A percentile compares a stretch with the other conserved stretches of the same genome.
Conservation (phyloP, 1,284 basidiomycete species). For the Clitocybe nebularis region DNA sequence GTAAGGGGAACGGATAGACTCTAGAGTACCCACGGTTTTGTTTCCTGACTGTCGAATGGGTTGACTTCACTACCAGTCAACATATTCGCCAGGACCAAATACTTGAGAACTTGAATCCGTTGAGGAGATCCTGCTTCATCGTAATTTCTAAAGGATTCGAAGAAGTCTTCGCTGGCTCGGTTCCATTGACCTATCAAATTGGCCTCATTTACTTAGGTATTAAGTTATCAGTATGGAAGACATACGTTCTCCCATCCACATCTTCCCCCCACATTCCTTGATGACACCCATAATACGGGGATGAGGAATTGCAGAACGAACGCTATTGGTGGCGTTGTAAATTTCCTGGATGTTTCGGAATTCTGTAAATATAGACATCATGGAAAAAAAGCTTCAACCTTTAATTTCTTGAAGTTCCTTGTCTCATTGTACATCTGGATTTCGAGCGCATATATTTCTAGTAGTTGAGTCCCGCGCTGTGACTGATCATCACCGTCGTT, state of each 20-base stretch:
- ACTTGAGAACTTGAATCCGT: slow-evolving; percentile 97
- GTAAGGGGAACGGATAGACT: too few species aligned
- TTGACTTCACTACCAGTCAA: slow-evolving; percentile 98
- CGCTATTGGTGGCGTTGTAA: slow-evolving; percentile 90
- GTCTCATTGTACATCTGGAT: slow-evolving; percentile 99
- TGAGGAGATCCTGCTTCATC: slow-evolving; percentile 97
- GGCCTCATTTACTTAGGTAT: not conserved
- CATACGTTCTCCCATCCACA: slow-evolving; percentile 99
- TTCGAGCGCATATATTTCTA: slow-evolving; percentile 98
- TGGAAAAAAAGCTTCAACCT: slow-evolving; percentile 43
- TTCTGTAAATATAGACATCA: slow-evolving; percentile 3
- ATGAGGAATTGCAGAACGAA: slow-evolving; percentile 96
- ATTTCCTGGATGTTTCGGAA: slow-evolving; percentile 65
- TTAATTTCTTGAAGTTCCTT: slow-evolving; percentile 92
- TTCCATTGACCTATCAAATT: slow-evolving; percentile 83
- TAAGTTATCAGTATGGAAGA: slow-evolving; percentile 12
- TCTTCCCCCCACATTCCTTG: slow-evolving; percentile 98
- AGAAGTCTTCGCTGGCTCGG: slow-evolving; percentile 95
- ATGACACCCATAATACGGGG: slow-evolving; percentile 99
- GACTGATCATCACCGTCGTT: slow-evolving; percentile 81
- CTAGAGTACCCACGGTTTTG: slow-evolving; percentile 76
- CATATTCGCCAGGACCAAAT: slow-evolving; percentile 98
- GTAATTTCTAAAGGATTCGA: slow-evolving; percentile 98
- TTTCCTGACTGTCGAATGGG: slow-evolving; percentile 99
- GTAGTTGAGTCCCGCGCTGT: slow-evolving; percentile 84